Conservation (phyloP, 176 grass and related monocot genomes). For the Eleusine indica region DNA sequence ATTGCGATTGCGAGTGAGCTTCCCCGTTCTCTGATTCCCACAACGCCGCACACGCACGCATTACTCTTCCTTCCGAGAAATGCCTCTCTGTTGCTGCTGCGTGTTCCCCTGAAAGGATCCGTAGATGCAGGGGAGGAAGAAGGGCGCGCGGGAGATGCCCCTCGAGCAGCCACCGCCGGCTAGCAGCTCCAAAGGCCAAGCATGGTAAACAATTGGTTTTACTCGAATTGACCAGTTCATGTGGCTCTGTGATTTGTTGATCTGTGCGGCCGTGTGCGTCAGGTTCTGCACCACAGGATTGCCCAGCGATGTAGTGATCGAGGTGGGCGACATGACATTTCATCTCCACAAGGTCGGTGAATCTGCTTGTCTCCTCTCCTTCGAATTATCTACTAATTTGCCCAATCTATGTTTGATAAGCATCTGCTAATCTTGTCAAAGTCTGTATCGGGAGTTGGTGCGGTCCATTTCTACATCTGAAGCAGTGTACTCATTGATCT, state of each 20-base stretch:
- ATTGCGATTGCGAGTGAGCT: conserved; percentile 29
- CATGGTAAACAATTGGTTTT: conserved; percentile 53
- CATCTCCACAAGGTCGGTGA: conserved; percentile 91
- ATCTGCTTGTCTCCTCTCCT: background rate
- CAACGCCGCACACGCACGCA: background rate
- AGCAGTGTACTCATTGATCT: conserved; percentile 21
- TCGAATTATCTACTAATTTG: background rate
- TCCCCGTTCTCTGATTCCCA: conserved; percentile 47
- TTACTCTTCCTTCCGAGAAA: conserved; percentile 36
- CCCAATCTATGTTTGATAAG: background rate
- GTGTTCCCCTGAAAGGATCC: background rate
- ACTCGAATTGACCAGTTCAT: background rate
- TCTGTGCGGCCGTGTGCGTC: conserved; percentile 9
- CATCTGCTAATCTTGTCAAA: background rate
- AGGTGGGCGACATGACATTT: conserved; percentile 94
- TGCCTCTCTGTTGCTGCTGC: conserved; percentile 1
- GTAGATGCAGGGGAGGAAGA: conserved; percentile 55
- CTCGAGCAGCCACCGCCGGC: conserved; percentile 31
- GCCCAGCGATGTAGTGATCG: conserved; percentile 95
- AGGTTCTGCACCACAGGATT: conserved; percentile 99
- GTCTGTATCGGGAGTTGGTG: conserved; percentile 20
- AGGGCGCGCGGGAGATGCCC: conserved; percentile 36
- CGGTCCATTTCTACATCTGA: conserved; percentile 20
- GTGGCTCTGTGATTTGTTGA: conserved; percentile 4
- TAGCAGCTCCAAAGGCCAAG: conserved; percentile 75